Conservation (phyloP, 169 alveolate species). For the Eimeria maxima region DNA sequence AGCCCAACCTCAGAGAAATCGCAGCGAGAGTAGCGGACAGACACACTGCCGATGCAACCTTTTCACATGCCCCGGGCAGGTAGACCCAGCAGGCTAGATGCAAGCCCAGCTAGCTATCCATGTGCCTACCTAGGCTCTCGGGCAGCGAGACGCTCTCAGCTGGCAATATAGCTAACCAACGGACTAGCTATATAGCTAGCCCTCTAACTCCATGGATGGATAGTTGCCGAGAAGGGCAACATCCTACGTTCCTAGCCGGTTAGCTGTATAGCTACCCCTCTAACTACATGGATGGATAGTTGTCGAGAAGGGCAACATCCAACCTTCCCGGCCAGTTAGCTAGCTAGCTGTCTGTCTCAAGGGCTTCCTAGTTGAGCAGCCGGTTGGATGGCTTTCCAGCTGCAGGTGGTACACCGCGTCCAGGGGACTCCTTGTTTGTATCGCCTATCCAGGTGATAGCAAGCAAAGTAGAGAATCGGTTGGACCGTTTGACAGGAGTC, state of each 20-base stretch:
- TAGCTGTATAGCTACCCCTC: not conserved
- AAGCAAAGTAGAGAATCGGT: not conserved
- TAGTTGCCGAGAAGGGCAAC: no score
- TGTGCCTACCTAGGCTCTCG: not conserved
- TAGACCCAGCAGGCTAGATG: not conserved
- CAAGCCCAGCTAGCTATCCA: not conserved
- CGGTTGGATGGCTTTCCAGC: not conserved
- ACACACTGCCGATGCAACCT: not conserved
- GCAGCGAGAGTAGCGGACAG: not conserved
- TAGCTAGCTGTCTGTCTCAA: not conserved
- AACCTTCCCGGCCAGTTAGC: not conserved
- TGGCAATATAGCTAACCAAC: not conserved
- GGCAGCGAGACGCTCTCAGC: not conserved
- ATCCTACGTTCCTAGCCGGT: no score
- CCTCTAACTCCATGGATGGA: no score
- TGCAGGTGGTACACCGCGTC: not conserved
- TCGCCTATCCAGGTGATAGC: not conserved
- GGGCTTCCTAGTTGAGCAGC: not conserved
- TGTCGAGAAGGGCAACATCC: not conserved
- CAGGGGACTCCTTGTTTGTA: not conserved
- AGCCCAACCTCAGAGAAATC: conserved; percentile 25
- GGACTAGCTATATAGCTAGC: not conserved
- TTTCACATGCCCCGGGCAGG: not conserved
- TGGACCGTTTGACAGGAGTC: not conserved
- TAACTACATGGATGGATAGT: not conserved